These are phyloP conservation scores for Diutina neorugosa DNA, from an alignment of 1,139 yeast genomes.

Conservation along the genomic window DNA sequence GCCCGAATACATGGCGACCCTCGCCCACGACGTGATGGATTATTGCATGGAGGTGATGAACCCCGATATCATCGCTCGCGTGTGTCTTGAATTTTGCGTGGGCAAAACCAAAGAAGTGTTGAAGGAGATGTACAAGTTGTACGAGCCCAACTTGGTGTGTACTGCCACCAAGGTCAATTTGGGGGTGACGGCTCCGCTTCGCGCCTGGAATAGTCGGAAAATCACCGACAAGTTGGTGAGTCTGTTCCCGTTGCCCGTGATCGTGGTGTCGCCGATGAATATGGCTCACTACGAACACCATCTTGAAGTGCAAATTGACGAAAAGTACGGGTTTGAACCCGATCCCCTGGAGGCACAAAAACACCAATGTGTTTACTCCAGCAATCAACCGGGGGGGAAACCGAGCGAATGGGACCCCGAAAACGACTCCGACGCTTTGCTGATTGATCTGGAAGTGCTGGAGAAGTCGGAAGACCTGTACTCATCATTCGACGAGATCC, in stretches of 20 bases:
- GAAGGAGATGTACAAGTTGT: constrained; percentile 48
- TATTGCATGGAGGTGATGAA: constrained; percentile 37
- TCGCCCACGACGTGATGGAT: constrained; percentile 30
- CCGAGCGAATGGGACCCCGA: constrained; percentile 4
- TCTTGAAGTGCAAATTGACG: constrained; percentile 10
- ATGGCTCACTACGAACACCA: constrained; percentile 25
- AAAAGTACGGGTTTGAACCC: background rate
- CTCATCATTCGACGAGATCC: constrained; percentile 29
- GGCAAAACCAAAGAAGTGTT: constrained; percentile 47
- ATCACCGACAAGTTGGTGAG: constrained; percentile 53
- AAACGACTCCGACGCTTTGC: constrained; percentile 14
- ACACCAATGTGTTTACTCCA: background rate
- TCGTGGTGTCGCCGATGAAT: constrained; percentile 56
- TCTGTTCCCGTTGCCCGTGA: constrained; percentile 54
- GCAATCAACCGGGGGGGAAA: background rate
- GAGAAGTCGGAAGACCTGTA: constrained; percentile 20
- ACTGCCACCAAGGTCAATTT: constrained; percentile 43
- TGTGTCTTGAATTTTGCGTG: constrained; percentile 51
- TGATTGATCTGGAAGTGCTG: constrained; percentile 11
- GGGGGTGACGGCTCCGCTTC: constrained; percentile 35
- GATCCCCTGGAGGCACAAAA: background rate
- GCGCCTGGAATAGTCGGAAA: constrained; percentile 50
- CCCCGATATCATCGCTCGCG: constrained; percentile 37
- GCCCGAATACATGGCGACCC: constrained; percentile 23
- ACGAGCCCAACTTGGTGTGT: constrained; percentile 55